Evolutionary conservation across 164 flowering plant species (phyloP), one percentile per base, ranked within the genome.

Genomic region (Vitis amurensis): DNA sequence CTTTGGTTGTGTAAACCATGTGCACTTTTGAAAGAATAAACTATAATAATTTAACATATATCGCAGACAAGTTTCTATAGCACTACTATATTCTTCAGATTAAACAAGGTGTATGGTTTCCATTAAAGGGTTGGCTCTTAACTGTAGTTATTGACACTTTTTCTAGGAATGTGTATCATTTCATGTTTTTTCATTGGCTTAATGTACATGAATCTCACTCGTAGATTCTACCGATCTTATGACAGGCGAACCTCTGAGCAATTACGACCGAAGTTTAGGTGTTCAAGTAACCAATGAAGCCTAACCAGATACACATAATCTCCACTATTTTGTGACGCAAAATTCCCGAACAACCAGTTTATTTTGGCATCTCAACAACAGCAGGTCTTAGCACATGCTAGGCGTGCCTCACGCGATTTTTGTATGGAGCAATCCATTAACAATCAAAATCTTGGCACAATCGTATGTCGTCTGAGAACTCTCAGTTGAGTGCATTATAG

Each of bases 101-200:
- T 88, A 64, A 92, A 84, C 93, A 86, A 79, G 88, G 95, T 67
- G 85, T 82, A 82, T 66, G 82, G 90, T 65, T 89, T 75, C 95
- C 97, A 50, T 74, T 92, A 64, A 92, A 85, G 87, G 95, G 97
- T 57, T 92, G 97, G 97, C 97, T 95, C 16, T 74, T 88, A 63
- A 86, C 91, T 59, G 97, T 91, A 91, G 93, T 84, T 55, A 14
- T 50, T n/a, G n/a, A 59, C 14, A 5, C 17, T n/a, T 64, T 68
- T 64, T 50, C 4, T 15, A n/a, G n/a, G 16, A n/a, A n/a, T n/a
- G n/a, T n/a, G n/a, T n/a, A n/a, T n/a, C n/a, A n/a, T 14, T 11
- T 19, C 37, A 12, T 29, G 11, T 65, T 10, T 29, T 72, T 47
- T 51, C 60, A 7, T 52, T 16, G 27, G 29, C 11, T 27, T 14